phyloP scores from a whole-genome alignment of 768 basidiomycete species.

The Cystofilobasidium ferigula region DNA sequence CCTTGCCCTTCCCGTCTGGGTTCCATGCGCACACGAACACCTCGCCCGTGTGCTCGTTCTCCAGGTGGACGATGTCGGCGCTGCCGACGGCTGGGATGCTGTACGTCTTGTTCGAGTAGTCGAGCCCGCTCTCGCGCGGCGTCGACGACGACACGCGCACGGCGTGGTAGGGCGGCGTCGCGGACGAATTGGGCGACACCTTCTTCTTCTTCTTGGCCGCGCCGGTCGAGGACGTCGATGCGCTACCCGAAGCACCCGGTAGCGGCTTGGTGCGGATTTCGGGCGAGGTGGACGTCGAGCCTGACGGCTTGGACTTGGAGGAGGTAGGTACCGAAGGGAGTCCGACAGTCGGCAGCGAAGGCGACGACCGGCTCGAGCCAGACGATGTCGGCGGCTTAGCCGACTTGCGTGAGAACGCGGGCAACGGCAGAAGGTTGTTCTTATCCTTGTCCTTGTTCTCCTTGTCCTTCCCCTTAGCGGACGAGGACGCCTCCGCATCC shows the following conservation, averaged over 20 bases:
- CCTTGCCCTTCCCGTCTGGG: conserved; percentile 3
- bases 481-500: not conserved
- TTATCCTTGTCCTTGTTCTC: not conserved
- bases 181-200: not conserved
- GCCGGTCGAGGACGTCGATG: not conserved
- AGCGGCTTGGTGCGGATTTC: not conserved
- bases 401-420: conserved; percentile 6
- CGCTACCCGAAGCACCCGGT: too few relatives aligned
- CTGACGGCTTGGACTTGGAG: not conserved
- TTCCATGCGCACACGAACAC: conserved; percentile 25
- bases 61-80: not conserved
- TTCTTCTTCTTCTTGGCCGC: conserved; percentile 6
- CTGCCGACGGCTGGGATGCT: not conserved
- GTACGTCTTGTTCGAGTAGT: not conserved
- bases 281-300: not conserved
- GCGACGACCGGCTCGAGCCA: not conserved
- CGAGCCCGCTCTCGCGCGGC: not conserved
- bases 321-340: not conserved
- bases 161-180: not conserved
- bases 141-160: not conserved
- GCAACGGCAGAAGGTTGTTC: conserved; percentile 2
- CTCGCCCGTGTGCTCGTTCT: conserved; percentile 20
- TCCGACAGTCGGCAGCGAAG: not conserved
- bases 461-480: not conserved
- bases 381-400: conserved; percentile 4